phyloP scores from a whole-genome alignment of 768 basidiomycete species.

The Lactarius pseudohatsudake region DNA sequence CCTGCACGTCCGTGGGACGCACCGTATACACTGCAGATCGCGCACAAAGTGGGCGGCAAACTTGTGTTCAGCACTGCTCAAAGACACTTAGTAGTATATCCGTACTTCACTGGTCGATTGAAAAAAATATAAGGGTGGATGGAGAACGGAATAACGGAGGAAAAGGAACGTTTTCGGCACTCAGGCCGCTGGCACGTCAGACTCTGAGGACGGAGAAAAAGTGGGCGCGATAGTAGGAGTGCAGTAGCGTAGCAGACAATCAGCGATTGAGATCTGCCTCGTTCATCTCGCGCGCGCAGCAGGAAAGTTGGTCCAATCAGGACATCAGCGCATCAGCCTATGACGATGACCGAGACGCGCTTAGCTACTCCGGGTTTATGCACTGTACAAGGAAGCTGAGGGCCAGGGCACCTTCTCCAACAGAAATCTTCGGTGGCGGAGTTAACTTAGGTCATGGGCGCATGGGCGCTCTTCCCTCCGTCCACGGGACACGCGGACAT shows the following conservation, averaged over 20 bases:
- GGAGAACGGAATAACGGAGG: background rate
- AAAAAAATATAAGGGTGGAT: background rate
- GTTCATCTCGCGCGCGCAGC: background rate
- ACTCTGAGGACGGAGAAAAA: background rate
- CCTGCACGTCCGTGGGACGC: background rate
- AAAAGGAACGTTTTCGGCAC: background rate
- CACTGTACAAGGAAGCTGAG: background rate
- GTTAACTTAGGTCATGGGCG: background rate
- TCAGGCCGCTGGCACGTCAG: background rate
- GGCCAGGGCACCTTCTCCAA: background rate
- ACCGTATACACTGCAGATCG: constrained; percentile 5
- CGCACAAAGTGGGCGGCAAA: background rate
- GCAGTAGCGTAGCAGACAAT: background rate
- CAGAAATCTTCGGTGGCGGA: background rate
- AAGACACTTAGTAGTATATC: background rate
- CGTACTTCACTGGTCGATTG: constrained; percentile 1
- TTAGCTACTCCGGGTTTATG: background rate
- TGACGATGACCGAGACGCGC: background rate
- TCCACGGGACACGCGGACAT: background rate
- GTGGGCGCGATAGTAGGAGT: background rate
- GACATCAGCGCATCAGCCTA: background rate
- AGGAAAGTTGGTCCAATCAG: background rate
- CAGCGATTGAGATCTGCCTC: constrained; percentile 2
- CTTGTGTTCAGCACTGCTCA: background rate
- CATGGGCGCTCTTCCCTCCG: background rate